Evolutionary conservation across 140 eudicot species (phyloP).

Genomic region (Flaveria floridana): DNA sequence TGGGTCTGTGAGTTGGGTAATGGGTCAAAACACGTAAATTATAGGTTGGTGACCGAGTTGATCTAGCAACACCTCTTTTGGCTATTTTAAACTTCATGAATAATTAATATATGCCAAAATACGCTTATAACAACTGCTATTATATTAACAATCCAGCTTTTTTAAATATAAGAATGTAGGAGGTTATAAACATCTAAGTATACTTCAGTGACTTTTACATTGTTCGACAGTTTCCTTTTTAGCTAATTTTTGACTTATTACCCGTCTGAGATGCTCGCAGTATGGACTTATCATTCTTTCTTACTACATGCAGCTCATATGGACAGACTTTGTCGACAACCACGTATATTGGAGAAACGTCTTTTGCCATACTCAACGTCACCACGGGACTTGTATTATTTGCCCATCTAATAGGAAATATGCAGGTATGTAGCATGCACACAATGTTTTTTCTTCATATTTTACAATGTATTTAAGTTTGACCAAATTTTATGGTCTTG

Average conservation of each 20-base stretch:
- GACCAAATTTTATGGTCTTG: conserved; percentile 8
- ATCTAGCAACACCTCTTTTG: conserved; percentile 1
- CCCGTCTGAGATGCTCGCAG: background rate
- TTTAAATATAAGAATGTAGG: background rate
- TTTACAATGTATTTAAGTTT: background rate
- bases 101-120: background rate
- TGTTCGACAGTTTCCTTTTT: background rate
- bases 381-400: conserved; percentile 79
- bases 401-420: conserved; percentile 87
- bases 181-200: background rate
- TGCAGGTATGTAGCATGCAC: conserved; percentile 57
- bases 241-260: background rate
- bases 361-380: conserved; percentile 70
- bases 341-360: conserved; percentile 70
- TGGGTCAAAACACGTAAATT: background rate
- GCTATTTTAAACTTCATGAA: background rate
- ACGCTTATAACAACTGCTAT: background rate
- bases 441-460: background rate
- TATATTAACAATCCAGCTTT: background rate
- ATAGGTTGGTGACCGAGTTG: too few relatives aligned
- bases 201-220: background rate
- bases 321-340: conserved; percentile 76
- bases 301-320: conserved; percentile 60
- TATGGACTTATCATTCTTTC: background rate
- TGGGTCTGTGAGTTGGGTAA: background rate